phyloP scores from a whole-genome alignment of 495 filamentous ascomycete genomes.

The Aspergillus campestris region DNA sequence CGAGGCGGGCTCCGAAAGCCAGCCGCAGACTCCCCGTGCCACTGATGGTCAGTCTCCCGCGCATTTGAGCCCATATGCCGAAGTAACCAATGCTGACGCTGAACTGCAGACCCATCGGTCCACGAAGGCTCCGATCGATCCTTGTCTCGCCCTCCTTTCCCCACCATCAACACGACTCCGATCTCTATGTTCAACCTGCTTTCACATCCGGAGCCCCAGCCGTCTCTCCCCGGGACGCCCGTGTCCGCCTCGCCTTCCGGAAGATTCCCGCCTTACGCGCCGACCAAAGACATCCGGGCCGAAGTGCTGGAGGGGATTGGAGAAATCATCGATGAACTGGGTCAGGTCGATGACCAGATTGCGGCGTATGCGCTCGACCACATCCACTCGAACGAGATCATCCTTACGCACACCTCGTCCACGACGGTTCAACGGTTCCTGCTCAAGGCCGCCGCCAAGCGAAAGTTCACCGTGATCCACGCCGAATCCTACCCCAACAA shows the following conservation, averaged over 20 bases:
- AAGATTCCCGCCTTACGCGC: constrained; percentile 25
- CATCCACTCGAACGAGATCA: constrained; percentile 83
- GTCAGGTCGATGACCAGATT: constrained; percentile 82
- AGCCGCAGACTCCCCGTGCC: constrained; percentile 40
- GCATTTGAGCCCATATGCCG: background rate
- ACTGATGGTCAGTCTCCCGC: constrained; percentile 27
- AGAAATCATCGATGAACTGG: constrained; percentile 87
- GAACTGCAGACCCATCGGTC: constrained; percentile 27
- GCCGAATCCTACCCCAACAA: constrained; percentile 65
- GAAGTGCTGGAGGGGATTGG: constrained; percentile 82
- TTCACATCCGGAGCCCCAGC: constrained; percentile 44
- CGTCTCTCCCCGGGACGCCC: constrained; percentile 38
- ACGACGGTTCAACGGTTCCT: constrained; percentile 80
- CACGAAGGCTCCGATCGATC: constrained; percentile 27
- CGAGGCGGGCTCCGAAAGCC: constrained; percentile 40
- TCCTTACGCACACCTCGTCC: constrained; percentile 75
- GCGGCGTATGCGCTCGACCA: constrained; percentile 77
- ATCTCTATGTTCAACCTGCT: constrained; percentile 83
- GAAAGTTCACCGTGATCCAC: constrained; percentile 81
- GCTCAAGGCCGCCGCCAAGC: constrained; percentile 69
- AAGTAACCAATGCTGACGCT: constrained; percentile 5
- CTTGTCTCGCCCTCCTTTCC: constrained; percentile 47
- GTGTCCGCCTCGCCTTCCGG: constrained; percentile 33
- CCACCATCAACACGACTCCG: constrained; percentile 44
- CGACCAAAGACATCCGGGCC: constrained; percentile 59